A percentile compares a stretch with the other conserved stretches of the same genome.
These are phyloP conservation scores for Rhizopus sp. DNA, from an alignment of 371 early-diverging fungal genomes.

Conservation along the genomic window DNA sequence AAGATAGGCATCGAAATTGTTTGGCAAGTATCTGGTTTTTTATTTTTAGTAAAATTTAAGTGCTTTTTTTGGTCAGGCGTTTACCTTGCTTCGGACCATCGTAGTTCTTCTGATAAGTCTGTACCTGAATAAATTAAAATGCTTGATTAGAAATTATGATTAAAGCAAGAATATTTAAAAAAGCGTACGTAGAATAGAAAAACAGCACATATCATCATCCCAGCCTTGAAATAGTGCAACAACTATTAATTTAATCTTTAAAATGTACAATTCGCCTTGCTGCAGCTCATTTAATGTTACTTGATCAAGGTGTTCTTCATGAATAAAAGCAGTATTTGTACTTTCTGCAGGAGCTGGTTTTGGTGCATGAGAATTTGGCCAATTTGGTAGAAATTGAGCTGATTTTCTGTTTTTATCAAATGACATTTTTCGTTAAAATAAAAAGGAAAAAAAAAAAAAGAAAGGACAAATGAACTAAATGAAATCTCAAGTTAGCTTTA, in stretches of 20 bases:
- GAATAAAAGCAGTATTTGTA: background rate
- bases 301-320: conserved; percentile 1
- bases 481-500: too few relatives aligned
- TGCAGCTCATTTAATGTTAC: conserved; percentile 20
- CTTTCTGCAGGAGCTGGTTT: too few relatives aligned
- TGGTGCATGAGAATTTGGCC: background rate
- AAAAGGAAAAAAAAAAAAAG: too few relatives aligned
- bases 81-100: conserved; percentile 50
- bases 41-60: too few relatives aligned
- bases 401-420: too few relatives aligned
- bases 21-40: conserved; percentile 45
- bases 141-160: background rate
- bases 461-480: too few relatives aligned
- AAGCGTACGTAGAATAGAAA: conserved; percentile 32
- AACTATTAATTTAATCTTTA: conserved; percentile 31
- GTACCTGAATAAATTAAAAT: conserved; percentile 35
- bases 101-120: conserved; percentile 31
- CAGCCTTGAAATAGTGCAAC: conserved; percentile 43
- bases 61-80: too few relatives aligned
- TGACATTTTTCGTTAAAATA: too few relatives aligned
- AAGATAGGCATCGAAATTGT: conserved; percentile 46
- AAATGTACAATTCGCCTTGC: conserved; percentile 36
- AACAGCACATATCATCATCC: conserved; percentile 47
- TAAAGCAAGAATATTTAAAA: background rate
- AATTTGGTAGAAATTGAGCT: too few relatives aligned